Percentiles rank a stretch among this genome's conserved stretches.
Evolutionary conservation across 257 asterid genomes (phyloP).

Genomic region (Gardenia jasminoides): DNA sequence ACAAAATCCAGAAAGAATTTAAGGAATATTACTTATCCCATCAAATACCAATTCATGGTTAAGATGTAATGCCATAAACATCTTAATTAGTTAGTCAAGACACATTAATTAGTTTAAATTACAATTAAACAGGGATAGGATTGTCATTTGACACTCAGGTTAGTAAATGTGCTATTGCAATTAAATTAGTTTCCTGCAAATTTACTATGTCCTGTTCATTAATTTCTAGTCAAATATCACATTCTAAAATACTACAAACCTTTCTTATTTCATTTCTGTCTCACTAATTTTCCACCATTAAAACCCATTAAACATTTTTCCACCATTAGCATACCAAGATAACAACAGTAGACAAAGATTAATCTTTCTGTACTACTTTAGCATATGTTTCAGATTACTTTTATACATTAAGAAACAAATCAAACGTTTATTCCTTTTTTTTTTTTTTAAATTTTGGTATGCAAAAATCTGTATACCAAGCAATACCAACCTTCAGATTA

Average conservation of each 20-base stretch:
- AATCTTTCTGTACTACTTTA: neutral
- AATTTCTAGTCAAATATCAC: constrained; percentile 3
- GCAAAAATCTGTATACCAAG: neutral
- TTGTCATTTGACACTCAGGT: neutral
- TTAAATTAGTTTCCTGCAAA: neutral
- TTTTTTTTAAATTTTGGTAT: neutral
- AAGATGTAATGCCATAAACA: neutral
- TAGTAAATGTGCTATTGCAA: neutral
- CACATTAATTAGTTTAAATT: neutral
- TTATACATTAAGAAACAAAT: neutral
- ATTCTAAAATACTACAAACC: neutral
- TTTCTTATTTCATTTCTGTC: neutral
- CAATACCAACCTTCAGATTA: constrained; percentile 22
- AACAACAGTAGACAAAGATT: neutral
- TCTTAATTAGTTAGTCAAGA: neutral
- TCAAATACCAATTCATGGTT: neutral
- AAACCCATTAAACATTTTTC: neutral
- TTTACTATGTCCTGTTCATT: neutral
- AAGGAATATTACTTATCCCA: neutral
- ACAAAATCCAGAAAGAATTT: too few species aligned
- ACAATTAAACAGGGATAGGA: constrained; percentile 2
- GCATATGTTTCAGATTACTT: neutral
- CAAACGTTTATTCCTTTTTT: neutral
- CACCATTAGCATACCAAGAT: too few species aligned
- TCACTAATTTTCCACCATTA: neutral